Evolutionary conservation across 129 eudicot genomes (phyloP).

Genomic region (Ambrosia artemisiifolia): DNA sequence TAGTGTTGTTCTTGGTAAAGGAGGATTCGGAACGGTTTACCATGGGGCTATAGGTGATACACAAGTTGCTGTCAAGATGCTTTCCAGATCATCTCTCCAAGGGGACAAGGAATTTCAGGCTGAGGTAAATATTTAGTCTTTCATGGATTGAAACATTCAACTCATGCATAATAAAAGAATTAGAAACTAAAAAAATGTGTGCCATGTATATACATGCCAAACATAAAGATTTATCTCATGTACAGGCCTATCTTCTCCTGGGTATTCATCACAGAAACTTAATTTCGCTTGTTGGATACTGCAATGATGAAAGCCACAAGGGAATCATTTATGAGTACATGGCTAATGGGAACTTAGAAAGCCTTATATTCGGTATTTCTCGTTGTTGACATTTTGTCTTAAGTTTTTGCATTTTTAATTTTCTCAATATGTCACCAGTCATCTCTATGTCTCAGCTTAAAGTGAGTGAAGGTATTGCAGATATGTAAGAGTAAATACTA

Average conservation of each 20-base stretch:
- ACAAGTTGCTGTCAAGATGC: conserved; percentile 65
- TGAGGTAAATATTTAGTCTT: conserved; percentile 30
- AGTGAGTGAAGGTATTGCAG: not conserved
- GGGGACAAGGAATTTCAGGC: conserved; percentile 46
- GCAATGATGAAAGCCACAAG: conserved; percentile 42
- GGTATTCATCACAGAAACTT: conserved; percentile 58
- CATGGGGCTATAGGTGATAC: conserved; percentile 29
- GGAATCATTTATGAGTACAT: conserved; percentile 64
- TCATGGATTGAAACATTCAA: no score
- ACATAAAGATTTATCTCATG: not conserved
- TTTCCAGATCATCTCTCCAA: conserved; percentile 34
- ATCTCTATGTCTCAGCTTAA: no score
- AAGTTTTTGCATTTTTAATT: no score
- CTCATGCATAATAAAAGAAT: not conserved
- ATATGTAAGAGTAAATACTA: not conserved
- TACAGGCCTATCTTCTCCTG: conserved; percentile 41
- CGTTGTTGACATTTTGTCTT: no score
- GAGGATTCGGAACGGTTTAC: conserved; percentile 63
- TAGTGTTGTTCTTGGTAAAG: conserved; percentile 40
- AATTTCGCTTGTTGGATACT: conserved; percentile 53
- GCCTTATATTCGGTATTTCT: conserved; percentile 50
- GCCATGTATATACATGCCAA: no score
- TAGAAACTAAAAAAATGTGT: no score
- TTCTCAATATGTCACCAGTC: no score
- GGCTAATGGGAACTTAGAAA: conserved; percentile 54